phyloP scores from a whole-genome alignment of 2,329 filamentous ascomycete genomes.

The Colletotrichum sp. region DNA sequence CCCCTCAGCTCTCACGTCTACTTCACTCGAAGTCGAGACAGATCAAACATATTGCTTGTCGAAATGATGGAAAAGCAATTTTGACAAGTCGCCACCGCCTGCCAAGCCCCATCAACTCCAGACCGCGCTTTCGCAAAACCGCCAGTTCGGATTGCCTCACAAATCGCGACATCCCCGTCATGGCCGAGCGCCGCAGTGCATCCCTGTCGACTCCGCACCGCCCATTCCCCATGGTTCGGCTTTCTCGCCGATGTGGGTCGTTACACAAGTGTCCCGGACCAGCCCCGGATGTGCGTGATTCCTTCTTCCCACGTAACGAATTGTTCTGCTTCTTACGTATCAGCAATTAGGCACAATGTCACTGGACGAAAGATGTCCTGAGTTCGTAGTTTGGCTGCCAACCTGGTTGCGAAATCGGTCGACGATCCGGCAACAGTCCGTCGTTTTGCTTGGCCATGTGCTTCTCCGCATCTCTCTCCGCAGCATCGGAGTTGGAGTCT shows the following conservation, averaged over 20 bases:
- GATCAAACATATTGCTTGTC: neutral
- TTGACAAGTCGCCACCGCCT: neutral
- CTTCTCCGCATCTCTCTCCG: neutral
- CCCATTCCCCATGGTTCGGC: neutral
- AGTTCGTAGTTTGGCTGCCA: too few species aligned
- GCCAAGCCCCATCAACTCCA: neutral
- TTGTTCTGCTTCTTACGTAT: neutral
- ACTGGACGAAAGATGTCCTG: neutral
- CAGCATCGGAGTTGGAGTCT: neutral
- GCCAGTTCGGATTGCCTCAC: neutral
- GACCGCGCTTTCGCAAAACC: neutral
- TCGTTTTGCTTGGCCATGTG: neutral
- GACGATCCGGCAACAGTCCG: neutral
- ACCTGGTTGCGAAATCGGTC: neutral
- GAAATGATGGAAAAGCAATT: neutral
- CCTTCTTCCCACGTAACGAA: neutral
- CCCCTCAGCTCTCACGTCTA: neutral
- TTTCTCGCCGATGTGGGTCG: constrained; percentile 14
- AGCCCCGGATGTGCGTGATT: neutral
- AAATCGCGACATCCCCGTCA: neutral
- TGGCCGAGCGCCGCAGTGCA: neutral
- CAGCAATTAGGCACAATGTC: neutral
- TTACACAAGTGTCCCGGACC: neutral
- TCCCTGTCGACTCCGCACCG: neutral
- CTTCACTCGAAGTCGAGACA: neutral